These are phyloP conservation scores for Fusarium penzigii DNA, from an alignment of 2,329 filamentous ascomycete genomes.

Conservation along the genomic window DNA sequence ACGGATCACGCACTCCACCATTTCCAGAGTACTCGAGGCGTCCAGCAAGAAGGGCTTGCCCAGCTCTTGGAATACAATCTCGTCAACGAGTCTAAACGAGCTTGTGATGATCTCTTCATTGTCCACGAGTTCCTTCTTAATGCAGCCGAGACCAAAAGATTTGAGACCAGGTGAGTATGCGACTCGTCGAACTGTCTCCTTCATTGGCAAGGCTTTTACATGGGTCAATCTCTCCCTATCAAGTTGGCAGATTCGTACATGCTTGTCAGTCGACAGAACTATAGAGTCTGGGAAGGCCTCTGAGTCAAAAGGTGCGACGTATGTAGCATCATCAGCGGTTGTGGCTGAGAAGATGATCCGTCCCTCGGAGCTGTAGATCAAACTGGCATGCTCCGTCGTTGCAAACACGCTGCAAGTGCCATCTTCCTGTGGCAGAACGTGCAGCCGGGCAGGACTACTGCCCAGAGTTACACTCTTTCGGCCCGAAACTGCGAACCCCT, in stretches of 20 bases:
- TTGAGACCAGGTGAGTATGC: slow-evolving; percentile 80
- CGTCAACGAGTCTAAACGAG: slow-evolving; percentile 87
- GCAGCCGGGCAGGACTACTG: slow-evolving; percentile 80
- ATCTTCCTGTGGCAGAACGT: slow-evolving; percentile 69
- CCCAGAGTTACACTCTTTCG: slow-evolving; percentile 84
- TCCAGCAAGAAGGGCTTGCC: slow-evolving; percentile 67
- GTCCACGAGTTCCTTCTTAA: slow-evolving; percentile 69
- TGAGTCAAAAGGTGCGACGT: slow-evolving; percentile 79
- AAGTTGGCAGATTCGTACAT: slow-evolving; percentile 77
- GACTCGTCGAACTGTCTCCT: slow-evolving; percentile 82
- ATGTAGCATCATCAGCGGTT: slow-evolving; percentile 81
- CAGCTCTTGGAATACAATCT: slow-evolving; percentile 80
- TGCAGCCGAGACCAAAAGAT: slow-evolving; percentile 84
- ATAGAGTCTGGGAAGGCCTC: slow-evolving; percentile 80
- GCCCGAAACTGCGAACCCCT: slow-evolving; percentile 64
- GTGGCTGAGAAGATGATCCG: slow-evolving; percentile 91
- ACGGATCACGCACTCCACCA: slow-evolving; percentile 83
- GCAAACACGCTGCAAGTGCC: slow-evolving; percentile 82
- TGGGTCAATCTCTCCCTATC: slow-evolving; percentile 87
- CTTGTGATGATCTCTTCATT: slow-evolving; percentile 77
- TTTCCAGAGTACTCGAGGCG: slow-evolving; percentile 54
- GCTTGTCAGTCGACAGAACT: slow-evolving; percentile 73
- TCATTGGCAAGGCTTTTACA: slow-evolving; percentile 75
- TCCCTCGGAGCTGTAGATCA: slow-evolving; percentile 89
- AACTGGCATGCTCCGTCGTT: slow-evolving; percentile 88